phyloP scores from a whole-genome alignment of 495 filamentous ascomycete species.

The Aspergillus leporis region DNA sequence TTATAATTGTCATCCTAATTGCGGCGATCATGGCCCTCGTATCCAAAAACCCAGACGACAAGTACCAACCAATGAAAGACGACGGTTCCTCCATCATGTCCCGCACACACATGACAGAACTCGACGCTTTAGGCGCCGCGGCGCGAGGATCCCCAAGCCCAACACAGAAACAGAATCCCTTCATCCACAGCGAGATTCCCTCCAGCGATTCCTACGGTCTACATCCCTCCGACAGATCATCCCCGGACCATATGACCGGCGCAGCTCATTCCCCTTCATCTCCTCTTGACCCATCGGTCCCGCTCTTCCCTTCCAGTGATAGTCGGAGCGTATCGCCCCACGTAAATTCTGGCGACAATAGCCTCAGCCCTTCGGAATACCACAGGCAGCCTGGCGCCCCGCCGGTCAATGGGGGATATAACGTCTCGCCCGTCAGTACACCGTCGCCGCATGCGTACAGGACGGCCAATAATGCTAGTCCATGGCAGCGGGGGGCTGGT shows the following conservation, averaged over 20 bases:
- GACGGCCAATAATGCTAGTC: background rate
- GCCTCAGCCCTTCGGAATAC: background rate
- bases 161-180: background rate
- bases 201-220: background rate
- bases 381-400: background rate
- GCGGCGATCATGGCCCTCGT: conserved; percentile 78
- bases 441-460: background rate
- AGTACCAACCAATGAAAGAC: conserved; percentile 93
- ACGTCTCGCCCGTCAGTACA: background rate
- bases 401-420: background rate
- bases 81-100: conserved; percentile 96
- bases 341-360: background rate
- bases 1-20: conserved; percentile 82
- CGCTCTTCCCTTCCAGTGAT: background rate
- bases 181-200: background rate
- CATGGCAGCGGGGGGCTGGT: background rate
- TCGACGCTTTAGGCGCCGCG: conserved; percentile 88
- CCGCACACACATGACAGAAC: conserved; percentile 67
- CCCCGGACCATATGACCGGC: background rate
- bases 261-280: background rate
- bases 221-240: background rate
- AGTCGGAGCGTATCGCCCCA: background rate
- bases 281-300: background rate
- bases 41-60: conserved; percentile 90
- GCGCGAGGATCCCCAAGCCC: conserved; percentile 68